phyloP scores from a whole-genome alignment of 1,284 basidiomycete genomes.

The Irpex lacteus region DNA sequence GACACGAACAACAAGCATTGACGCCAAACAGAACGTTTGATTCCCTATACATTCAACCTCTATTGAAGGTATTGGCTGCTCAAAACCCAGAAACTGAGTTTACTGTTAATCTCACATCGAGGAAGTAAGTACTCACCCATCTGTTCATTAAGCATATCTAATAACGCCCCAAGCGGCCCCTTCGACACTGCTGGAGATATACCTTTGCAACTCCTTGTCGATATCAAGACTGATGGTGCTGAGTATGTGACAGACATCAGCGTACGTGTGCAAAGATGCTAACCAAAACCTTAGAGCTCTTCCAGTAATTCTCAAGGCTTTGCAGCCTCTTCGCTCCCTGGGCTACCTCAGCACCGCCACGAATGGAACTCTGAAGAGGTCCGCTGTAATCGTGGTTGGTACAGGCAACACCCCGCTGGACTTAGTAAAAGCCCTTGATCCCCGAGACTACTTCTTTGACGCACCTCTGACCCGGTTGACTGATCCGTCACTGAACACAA shows the following conservation, averaged over 20 bases:
- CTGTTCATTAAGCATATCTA: slow-evolving; percentile 3
- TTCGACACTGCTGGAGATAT: slow-evolving; percentile 43
- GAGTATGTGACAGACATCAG: slow-evolving; percentile 31
- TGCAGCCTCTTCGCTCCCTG: slow-evolving; percentile 43
- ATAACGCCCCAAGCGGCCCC: slow-evolving; percentile 34
- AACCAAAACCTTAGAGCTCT: slow-evolving; percentile 34
- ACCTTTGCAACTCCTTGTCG: slow-evolving; percentile 46
- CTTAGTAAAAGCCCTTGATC: slow-evolving; percentile 40
- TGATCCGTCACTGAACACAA: slow-evolving; percentile 34
- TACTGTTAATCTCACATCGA: slow-evolving; percentile 35
- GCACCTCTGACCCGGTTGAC: slow-evolving; percentile 45
- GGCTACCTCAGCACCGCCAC: slow-evolving; percentile 48
- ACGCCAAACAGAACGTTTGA: slow-evolving; percentile 34
- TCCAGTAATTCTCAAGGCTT: slow-evolving; percentile 41
- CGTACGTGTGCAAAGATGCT: background rate
- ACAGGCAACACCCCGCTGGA: slow-evolving; percentile 57
- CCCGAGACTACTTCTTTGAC: slow-evolving; percentile 54
- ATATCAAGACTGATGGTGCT: slow-evolving; percentile 51
- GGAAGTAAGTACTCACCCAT: slow-evolving; percentile 33
- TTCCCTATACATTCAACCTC: slow-evolving; percentile 48
- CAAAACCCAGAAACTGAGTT: slow-evolving; percentile 44
- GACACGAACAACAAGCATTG: slow-evolving; percentile 41
- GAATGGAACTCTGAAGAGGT: slow-evolving; percentile 36
- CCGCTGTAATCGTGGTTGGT: slow-evolving; percentile 45
- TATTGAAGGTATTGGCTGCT: slow-evolving; percentile 39